A percentile compares a stretch with the other conserved stretches of the same genome.
Conservation (phyloP, 2,329 filamentous ascomycete genomes). For the Colletotrichum caudatum region DNA sequence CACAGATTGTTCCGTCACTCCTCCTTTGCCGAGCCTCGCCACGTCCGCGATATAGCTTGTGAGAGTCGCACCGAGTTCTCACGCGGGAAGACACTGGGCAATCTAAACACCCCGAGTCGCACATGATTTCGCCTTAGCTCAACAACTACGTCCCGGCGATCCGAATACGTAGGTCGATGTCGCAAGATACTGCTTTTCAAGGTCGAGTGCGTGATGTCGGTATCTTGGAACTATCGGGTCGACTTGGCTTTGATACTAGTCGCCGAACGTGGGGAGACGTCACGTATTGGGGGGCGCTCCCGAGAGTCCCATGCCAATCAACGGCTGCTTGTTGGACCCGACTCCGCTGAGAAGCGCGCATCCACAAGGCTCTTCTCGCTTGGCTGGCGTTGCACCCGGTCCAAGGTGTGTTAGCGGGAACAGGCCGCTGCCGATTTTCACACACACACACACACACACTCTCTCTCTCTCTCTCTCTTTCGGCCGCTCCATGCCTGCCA, state of each 20-base stretch:
- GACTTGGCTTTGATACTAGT: neutral
- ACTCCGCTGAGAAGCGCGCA: neutral
- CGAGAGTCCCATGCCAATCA: constrained; percentile 1
- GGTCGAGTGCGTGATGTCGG: neutral
- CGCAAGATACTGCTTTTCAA: neutral
- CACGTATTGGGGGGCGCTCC: neutral
- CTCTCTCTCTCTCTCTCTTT: neutral
- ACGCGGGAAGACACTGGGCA: too few relatives aligned
- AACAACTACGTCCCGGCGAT: neutral
- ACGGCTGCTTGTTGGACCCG: neutral
- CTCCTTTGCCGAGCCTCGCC: neutral
- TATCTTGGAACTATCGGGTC: neutral
- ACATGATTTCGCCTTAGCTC: neutral
- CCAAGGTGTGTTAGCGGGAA: neutral
- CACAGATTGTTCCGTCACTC: neutral
- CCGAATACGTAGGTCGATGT: neutral
- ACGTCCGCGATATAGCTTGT: neutral
- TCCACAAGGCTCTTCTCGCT: neutral
- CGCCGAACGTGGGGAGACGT: neutral
- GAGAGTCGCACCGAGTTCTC: neutral
- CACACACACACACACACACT: too few relatives aligned
- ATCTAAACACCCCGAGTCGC: neutral
- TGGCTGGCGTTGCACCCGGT: neutral
- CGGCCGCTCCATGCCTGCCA: constrained; percentile 18
- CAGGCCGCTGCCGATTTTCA: neutral